Evolutionary conservation across 2,329 filamentous ascomycete species (phyloP).

Genomic region (Aspergillus intermedius): DNA sequence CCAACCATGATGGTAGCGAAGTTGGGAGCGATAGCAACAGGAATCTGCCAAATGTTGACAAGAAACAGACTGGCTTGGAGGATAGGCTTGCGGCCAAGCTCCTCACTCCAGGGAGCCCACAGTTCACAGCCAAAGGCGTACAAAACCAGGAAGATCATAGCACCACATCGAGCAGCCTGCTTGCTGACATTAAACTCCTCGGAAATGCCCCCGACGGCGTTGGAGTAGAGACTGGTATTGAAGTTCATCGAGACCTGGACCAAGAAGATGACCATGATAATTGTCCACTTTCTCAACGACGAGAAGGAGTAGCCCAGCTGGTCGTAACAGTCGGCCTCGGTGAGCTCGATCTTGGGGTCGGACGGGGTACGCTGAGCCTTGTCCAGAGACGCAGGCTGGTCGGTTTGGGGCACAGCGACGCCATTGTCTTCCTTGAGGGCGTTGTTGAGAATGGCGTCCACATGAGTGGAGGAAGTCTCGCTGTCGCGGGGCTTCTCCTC

Average conservation of each 20-base stretch:
- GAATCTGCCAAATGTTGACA: conserved; percentile 71
- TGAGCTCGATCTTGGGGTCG: conserved; percentile 32
- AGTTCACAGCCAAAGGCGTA: conserved; percentile 85
- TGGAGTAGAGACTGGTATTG: conserved; percentile 68
- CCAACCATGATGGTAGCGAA: conserved; percentile 64
- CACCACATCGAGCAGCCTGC: conserved; percentile 65
- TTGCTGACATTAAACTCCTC: conserved; percentile 61
- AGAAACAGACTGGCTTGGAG: conserved; percentile 66
- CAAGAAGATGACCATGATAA: conserved; percentile 65
- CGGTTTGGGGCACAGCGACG: not conserved
- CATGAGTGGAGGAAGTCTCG: conserved; percentile 29
- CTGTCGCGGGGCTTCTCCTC: conserved; percentile 24
- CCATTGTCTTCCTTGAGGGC: not conserved
- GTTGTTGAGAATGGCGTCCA: conserved; percentile 17
- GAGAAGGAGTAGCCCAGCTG: conserved; percentile 60
- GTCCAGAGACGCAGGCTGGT: conserved; percentile 8
- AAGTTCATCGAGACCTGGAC: conserved; percentile 75
- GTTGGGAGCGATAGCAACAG: conserved; percentile 66
- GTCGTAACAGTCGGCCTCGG: conserved; percentile 56
- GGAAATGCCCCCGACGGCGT: conserved; percentile 58
- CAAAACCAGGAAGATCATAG: conserved; percentile 69
- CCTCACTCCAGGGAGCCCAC: conserved; percentile 84
- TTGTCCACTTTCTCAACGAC: conserved; percentile 62
- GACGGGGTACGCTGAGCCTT: conserved; percentile 21
- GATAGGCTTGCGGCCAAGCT: conserved; percentile 69